Evolutionary conservation across 73 alveolate genomes (phyloP), one percentile per base, ranked within the genome.

Genomic region (Loxodes magnus): DNA sequence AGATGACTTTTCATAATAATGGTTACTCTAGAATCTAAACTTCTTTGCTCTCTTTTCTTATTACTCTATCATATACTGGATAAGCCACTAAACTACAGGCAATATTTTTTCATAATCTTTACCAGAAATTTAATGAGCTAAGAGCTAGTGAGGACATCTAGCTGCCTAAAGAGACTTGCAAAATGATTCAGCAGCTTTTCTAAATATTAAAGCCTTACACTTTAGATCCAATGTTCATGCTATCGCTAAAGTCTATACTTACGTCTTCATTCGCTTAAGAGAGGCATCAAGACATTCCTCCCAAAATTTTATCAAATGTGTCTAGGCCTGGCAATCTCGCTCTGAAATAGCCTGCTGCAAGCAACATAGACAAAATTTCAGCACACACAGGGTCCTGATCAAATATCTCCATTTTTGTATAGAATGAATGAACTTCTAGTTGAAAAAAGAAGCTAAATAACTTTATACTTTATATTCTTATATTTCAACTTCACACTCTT

Each of bases 241-340:
- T 97, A 56, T 93, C 99, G 58, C 76, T 62, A 64, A 89, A 93
- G 50, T 93, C 96, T 21, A 93, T 88, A 46, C 84, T 95, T 28
- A 89, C 75, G 49, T 81, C 96, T 53, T 64, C 74, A 67, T 81
- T 85, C 58, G 88, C 67, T 27, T 92, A 89, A 0, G 97, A 78
- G 31, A 88, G 70, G 35, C 88, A 82, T 97, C 97, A 88, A 23
- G 94, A 75, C 83, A 78, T 70, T 3, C 98, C 97, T 43, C 99
- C 97, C 33, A 88, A 51, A 28, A 93, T 81, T 62, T 88, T 93
- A 68, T 93, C 97, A 56, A 93, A 93, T 14, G 97, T 93, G 21
- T 69, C 76, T 35, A 93, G 65, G 20, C 78, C 64, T 26, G 82
- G 66, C 23, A 85, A 62, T 64, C 97, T 65, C 37, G 97, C 97